Evolutionary conservation across 108 stramenopile genomes (phyloP).

Genomic region (Discostella stelligeroides): DNA sequence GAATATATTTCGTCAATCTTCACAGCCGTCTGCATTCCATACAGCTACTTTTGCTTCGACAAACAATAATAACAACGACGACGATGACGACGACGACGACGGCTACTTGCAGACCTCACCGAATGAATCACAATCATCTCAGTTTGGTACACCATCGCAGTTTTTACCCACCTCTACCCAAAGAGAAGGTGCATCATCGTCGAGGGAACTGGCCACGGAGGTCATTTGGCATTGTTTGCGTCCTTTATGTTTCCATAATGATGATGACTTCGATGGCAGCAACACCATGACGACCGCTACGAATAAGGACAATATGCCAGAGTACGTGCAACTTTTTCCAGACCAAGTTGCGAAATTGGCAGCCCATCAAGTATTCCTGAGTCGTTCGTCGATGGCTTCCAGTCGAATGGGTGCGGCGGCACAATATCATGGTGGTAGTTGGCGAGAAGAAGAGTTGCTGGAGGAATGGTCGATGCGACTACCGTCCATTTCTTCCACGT

Average conservation of each 20-base stretch:
- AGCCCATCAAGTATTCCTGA: constrained; percentile 40
- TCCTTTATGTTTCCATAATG: constrained; percentile 14
- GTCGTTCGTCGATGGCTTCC: constrained; percentile 10
- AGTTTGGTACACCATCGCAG: constrained; percentile 25
- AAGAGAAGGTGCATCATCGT: no score
- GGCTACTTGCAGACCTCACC: background rate
- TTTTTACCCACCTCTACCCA: background rate
- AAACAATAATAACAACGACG: background rate
- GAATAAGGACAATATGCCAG: constrained; percentile 28
- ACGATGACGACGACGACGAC: background rate
- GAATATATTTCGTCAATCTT: background rate
- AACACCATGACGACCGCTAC: background rate
- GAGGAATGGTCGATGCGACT: constrained; percentile 41
- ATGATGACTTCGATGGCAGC: background rate
- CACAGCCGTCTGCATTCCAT: no score
- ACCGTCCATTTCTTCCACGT: constrained; percentile 28
- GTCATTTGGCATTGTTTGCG: constrained; percentile 50
- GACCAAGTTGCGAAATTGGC: constrained; percentile 38
- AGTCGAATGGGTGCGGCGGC: background rate
- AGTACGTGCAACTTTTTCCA: constrained; percentile 18
- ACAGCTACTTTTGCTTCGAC: background rate
- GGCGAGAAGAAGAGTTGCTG: constrained; percentile 37
- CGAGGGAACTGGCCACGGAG: constrained; percentile 14
- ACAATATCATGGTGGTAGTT: constrained; percentile 1
- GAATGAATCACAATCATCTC: constrained; percentile 20